These are phyloP conservation scores for Inga oerstediana DNA, from an alignment of 306 rosid species.

Conservation along the genomic window DNA sequence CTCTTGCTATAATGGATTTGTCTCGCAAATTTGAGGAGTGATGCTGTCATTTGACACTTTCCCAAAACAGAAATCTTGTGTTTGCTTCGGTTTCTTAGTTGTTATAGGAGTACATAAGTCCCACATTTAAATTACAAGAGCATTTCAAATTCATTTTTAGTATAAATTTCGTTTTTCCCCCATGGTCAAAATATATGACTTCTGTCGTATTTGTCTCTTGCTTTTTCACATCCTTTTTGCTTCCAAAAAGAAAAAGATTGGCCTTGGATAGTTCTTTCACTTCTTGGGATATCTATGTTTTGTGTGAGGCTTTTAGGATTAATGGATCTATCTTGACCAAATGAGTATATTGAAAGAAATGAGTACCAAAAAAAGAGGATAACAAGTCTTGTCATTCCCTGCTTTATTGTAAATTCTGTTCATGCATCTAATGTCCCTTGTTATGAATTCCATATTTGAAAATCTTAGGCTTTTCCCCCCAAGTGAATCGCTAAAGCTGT, in stretches of 20 bases:
- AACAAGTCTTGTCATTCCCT: not conserved
- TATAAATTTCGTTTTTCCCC: not conserved
- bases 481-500: not conserved
- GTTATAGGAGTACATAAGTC: not conserved
- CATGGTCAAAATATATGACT: not conserved
- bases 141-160: not conserved
- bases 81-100: not conserved
- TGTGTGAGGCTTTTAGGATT: not conserved
- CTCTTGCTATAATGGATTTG: not conserved
- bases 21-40: not conserved
- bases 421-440: not conserved
- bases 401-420: not conserved
- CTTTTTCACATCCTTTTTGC: not conserved
- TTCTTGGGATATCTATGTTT: not conserved
- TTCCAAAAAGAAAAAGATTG: not conserved
- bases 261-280: not conserved
- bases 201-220: not conserved
- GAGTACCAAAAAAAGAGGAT: not conserved
- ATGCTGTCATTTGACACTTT: not conserved
- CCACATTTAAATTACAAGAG: not conserved
- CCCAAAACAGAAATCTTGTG: not conserved
- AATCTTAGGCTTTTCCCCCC: not conserved
- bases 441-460: not conserved
- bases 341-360: not conserved
- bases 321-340: not conserved